Conservation (phyloP, 1,139 yeast genomes). For the Blastobotrys buckinghamii region DNA sequence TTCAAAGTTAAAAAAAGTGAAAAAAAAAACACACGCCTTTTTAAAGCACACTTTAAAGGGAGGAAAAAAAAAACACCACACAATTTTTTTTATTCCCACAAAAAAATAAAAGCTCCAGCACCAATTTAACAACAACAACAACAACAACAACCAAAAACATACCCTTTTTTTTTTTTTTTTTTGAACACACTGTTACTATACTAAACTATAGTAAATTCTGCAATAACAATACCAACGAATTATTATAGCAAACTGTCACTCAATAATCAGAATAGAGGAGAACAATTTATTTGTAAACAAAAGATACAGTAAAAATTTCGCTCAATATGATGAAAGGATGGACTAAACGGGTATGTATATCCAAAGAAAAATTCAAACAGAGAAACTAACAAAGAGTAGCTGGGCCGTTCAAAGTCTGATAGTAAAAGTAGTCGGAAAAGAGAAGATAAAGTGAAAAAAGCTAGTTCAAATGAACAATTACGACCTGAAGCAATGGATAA, state of each 20-base stretch:
- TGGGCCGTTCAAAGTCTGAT: constrained; percentile 29
- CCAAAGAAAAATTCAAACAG: background rate
- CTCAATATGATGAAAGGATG: constrained; percentile 36
- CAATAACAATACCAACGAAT: too few relatives aligned
- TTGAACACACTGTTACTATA: too few relatives aligned
- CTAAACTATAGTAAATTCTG: too few relatives aligned
- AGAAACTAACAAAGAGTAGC: constrained; percentile 14
- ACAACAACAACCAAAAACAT: background rate
- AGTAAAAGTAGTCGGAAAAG: constrained; percentile 17
- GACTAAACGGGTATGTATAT: constrained; percentile 31
- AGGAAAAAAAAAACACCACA: background rate
- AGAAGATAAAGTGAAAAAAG: constrained; percentile 15
- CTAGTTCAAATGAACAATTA: constrained; percentile 19
- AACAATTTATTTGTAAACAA: too few relatives aligned
- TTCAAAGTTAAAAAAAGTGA: too few relatives aligned
- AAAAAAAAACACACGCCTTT: background rate
- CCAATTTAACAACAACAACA: background rate
- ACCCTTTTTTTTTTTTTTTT: too few relatives aligned
- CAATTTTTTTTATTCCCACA: too few relatives aligned
- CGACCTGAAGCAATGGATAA: constrained; percentile 20
- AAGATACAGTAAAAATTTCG: background rate
- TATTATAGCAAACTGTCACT: too few relatives aligned
- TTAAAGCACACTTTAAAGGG: background rate
- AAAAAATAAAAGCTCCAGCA: background rate
- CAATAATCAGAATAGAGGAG: too few relatives aligned